Conservation (phyloP, 495 filamentous ascomycete genomes). For the Penicillium daleae region DNA sequence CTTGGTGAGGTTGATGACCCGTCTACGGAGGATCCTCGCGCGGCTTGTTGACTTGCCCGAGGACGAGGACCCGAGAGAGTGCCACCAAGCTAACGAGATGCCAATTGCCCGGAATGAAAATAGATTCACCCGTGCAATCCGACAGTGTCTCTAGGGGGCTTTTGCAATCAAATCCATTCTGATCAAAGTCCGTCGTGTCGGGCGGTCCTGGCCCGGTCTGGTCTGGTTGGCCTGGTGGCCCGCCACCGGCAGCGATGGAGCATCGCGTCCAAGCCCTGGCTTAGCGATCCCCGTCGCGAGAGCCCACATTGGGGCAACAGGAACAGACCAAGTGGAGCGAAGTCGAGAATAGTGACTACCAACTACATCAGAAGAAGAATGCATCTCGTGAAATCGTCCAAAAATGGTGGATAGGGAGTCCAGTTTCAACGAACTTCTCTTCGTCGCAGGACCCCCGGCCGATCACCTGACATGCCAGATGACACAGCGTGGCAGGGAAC, state of each 20-base stretch:
- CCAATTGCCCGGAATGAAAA: conserved; percentile 1
- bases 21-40: neutral
- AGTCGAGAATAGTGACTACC: neutral
- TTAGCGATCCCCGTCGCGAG: conserved; percentile 8
- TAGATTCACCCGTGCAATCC: neutral
- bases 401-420: no score
- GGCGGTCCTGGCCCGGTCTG: neutral
- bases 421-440: no score
- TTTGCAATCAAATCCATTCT: neutral
- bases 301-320: neutral
- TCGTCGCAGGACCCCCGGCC: neutral
- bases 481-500: neutral
- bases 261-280: conserved; percentile 16
- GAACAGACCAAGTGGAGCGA: neutral
- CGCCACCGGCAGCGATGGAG: conserved; percentile 23
- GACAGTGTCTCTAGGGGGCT: no score
- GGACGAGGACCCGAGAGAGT: neutral
- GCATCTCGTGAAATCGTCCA: no score
- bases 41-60: conserved; percentile 3
- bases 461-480: conserved; percentile 3
- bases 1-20: neutral
- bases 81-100: neutral
- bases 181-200: neutral
- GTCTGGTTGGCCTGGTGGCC: neutral
- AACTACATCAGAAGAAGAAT: no score